These are phyloP conservation scores for Singerocomus rubriflavus DNA, from an alignment of 1,284 basidiomycete genomes.

Conservation along the genomic window DNA sequence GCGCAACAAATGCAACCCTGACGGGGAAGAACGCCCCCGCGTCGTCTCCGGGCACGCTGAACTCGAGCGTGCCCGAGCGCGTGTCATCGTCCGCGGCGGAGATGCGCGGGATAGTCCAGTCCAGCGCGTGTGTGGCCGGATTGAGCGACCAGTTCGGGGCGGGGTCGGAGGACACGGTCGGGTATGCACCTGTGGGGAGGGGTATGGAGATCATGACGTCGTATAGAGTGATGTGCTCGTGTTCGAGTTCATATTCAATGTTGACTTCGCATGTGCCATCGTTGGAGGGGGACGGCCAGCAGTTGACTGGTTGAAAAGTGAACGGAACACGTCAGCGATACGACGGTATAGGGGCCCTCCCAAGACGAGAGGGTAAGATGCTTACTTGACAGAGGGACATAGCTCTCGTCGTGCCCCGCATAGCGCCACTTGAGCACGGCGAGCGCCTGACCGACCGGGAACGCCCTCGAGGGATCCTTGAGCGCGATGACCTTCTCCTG, in stretches of 20 bases:
- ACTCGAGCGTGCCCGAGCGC: slow-evolving; percentile 81
- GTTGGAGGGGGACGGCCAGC: slow-evolving; percentile 92
- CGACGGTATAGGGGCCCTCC: no score
- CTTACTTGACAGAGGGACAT: slow-evolving; percentile 88
- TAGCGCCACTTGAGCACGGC: slow-evolving; percentile 94
- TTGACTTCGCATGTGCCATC: slow-evolving; percentile 91
- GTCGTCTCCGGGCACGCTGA: slow-evolving; percentile 84
- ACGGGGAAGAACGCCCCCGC: slow-evolving; percentile 91
- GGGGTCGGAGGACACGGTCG: slow-evolving; percentile 70
- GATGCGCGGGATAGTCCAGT: slow-evolving; percentile 77
- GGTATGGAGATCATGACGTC: slow-evolving; percentile 91
- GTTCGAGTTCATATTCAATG: slow-evolving; percentile 96
- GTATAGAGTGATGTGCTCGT: slow-evolving; percentile 73
- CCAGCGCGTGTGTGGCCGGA: slow-evolving; percentile 72
- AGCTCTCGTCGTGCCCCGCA: slow-evolving; percentile 86
- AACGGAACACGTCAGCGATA: not conserved
- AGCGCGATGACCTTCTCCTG: slow-evolving; percentile 72
- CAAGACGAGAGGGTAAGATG: slow-evolving; percentile 6
- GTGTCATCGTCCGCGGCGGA: slow-evolving; percentile 56
- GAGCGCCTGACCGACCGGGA: slow-evolving; percentile 86
- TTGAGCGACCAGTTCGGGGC: slow-evolving; percentile 82
- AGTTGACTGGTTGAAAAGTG: slow-evolving; percentile 64
- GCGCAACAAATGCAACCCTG: slow-evolving; percentile 75
- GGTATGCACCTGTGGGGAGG: slow-evolving; percentile 83
- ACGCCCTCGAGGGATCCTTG: slow-evolving; percentile 79